Conservation (phyloP, 108 stramenopile genomes). For the Cylindrotheca fusiformis region DNA sequence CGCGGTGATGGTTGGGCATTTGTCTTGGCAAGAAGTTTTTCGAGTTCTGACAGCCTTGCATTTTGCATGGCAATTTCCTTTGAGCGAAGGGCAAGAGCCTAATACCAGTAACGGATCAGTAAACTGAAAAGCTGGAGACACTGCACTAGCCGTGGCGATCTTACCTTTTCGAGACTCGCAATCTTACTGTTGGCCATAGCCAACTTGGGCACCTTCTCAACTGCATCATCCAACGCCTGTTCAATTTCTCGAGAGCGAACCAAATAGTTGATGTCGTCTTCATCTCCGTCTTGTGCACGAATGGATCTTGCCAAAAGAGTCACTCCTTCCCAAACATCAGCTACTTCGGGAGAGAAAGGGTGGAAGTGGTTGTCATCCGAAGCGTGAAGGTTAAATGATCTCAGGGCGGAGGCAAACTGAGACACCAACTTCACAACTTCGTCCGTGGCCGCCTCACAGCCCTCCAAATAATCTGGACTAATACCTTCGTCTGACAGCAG, state of each 20-base stretch:
- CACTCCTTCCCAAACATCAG: conserved; percentile 75
- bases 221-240: conserved; percentile 47
- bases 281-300: conserved; percentile 60
- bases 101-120: conserved; percentile 1
- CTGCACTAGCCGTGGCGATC: conserved; percentile 2
- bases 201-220: conserved; percentile 67
- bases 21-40: conserved; percentile 60
- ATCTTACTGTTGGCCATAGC: conserved; percentile 52
- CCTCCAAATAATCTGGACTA: conserved; percentile 7
- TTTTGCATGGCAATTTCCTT: conserved; percentile 78
- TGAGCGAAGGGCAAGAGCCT: conserved; percentile 54
- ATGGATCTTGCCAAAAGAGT: conserved; percentile 50
- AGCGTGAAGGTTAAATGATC: conserved; percentile 44
- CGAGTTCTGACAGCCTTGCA: conserved; percentile 64
- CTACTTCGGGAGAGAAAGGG: conserved; percentile 74
- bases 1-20: conserved; percentile 43
- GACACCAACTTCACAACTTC: conserved; percentile 29
- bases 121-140: neutral
- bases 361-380: conserved; percentile 45
- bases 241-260: conserved; percentile 64
- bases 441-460: conserved; percentile 36
- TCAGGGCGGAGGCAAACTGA: conserved; percentile 38
- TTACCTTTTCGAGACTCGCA: conserved; percentile 63
- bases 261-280: conserved; percentile 71
- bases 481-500: conserved; percentile 30